Evolutionary conservation across 495 filamentous ascomycete genomes (phyloP).

Genomic region (Neurospora cerealis): DNA sequence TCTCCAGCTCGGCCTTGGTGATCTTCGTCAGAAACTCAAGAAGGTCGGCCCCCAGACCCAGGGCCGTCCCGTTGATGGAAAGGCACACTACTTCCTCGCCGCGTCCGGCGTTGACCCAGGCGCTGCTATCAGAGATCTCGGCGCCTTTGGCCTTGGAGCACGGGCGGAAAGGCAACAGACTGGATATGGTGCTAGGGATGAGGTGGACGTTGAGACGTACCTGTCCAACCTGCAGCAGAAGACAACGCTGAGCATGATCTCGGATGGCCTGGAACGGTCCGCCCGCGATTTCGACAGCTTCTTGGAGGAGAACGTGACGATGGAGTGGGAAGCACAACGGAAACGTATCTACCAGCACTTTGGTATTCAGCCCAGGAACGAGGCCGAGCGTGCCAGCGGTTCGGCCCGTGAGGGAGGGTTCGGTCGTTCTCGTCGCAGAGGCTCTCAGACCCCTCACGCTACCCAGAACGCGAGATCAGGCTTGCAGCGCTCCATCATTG

Average conservation of each 20-base stretch:
- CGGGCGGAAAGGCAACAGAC: slow-evolving; percentile 22
- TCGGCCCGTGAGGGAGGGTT: slow-evolving; percentile 38
- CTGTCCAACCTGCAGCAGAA: slow-evolving; percentile 76
- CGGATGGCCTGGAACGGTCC: slow-evolving; percentile 75
- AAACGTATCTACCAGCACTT: slow-evolving; percentile 93
- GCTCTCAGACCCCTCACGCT: slow-evolving; percentile 31
- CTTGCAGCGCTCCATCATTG: slow-evolving; percentile 74
- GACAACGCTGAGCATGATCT: slow-evolving; percentile 82
- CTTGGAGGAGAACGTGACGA: slow-evolving; percentile 84
- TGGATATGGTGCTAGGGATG: slow-evolving; percentile 17
- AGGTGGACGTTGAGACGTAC: slow-evolving; percentile 76
- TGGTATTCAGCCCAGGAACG: slow-evolving; percentile 63
- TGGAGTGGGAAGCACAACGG: slow-evolving; percentile 92
- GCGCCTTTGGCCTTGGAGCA: slow-evolving; percentile 38
- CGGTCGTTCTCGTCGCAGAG: slow-evolving; percentile 43
- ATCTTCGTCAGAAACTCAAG: slow-evolving; percentile 74
- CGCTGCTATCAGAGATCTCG: slow-evolving; percentile 67
- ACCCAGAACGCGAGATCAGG: slow-evolving; percentile 65
- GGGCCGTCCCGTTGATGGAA: slow-evolving; percentile 45
- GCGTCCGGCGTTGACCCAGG: slow-evolving; percentile 80
- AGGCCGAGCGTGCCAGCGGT: slow-evolving; percentile 39
- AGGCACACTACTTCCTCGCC: slow-evolving; percentile 79
- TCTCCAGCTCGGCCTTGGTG: slow-evolving; percentile 75
- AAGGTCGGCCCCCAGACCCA: slow-evolving; percentile 55
- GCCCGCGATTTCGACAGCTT: slow-evolving; percentile 85